Evolutionary conservation across 805 yeast genomes (phyloP).

Genomic region (Candida odintsovae): DNA sequence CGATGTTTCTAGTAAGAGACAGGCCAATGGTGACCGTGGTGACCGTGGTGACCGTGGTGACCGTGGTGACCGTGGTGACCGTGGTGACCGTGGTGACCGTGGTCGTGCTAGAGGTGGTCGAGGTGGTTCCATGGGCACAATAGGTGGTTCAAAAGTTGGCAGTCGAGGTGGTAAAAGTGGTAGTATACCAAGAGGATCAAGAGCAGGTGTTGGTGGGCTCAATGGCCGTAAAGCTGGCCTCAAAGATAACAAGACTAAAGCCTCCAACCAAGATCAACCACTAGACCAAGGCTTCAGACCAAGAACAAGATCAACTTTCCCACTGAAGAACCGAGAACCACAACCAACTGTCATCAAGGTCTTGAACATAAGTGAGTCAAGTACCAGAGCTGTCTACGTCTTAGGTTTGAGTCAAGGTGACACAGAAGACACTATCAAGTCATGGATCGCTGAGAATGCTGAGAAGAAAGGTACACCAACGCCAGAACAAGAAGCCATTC

Average conservation of each 20-base stretch:
- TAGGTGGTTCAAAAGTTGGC: background rate
- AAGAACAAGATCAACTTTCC: background rate
- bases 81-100: background rate
- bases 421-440: conserved; percentile 12
- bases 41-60: background rate
- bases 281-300: background rate
- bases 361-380: conserved; percentile 9
- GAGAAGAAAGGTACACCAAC: background rate
- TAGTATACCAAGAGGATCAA: background rate
- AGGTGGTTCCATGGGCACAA: conserved; percentile 1
- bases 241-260: background rate
- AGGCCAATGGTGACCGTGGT: background rate
- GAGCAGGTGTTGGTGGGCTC: background rate
- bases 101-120: conserved; percentile 3
- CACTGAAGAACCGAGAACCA: background rate
- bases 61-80: background rate
- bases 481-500: background rate
- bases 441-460: conserved; percentile 8
- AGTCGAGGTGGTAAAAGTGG: conserved; percentile 7
- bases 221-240: background rate
- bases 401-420: conserved; percentile 8
- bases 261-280: background rate
- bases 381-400: conserved; percentile 12
- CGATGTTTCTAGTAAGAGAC: background rate
- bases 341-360: conserved; percentile 2